Conservation (phyloP, 2,329 filamentous ascomycete species). For the Venturiaceae sp. region DNA sequence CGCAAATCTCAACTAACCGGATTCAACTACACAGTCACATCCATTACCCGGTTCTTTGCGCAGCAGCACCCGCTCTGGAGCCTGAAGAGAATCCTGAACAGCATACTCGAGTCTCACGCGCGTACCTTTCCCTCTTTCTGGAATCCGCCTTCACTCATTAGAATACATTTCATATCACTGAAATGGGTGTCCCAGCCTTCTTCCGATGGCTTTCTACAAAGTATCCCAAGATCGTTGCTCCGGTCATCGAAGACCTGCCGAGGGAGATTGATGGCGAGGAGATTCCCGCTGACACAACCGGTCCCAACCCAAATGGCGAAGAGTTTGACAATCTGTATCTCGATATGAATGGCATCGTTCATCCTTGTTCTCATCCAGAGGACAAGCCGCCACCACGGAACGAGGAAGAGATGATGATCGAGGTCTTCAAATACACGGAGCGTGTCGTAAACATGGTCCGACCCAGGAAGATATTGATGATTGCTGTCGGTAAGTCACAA, state of each 20-base stretch:
- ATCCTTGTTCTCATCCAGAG: constrained; percentile 96
- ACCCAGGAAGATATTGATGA: constrained; percentile 91
- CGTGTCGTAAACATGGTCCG: constrained; percentile 98
- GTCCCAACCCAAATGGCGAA: constrained; percentile 90
- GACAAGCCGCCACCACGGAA: constrained; percentile 83
- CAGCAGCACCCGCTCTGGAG: not conserved
- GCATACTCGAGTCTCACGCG: not conserved
- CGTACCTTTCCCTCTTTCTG: not conserved
- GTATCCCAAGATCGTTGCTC: constrained; percentile 93
- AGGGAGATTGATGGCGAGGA: constrained; percentile 71
- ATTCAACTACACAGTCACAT: not conserved
- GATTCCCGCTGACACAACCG: constrained; percentile 76
- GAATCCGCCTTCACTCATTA: not conserved
- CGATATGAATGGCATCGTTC: constrained; percentile 99
- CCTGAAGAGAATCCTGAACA: not conserved
- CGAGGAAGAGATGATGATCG: constrained; percentile 99
- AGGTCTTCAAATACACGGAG: constrained; percentile 97
- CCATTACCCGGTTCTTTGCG: not conserved
- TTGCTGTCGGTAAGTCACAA: constrained; percentile 68
- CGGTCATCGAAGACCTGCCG: constrained; percentile 79
- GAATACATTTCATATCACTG: constrained; percentile 13
- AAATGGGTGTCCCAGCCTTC: constrained; percentile 88
- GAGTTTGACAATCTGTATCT: constrained; percentile 97
- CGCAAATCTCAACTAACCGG: not conserved
- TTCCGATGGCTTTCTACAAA: constrained; percentile 96